These are phyloP conservation scores for Trametes coccinea DNA, from an alignment of 768 basidiomycete species.

Conservation along the genomic window DNA sequence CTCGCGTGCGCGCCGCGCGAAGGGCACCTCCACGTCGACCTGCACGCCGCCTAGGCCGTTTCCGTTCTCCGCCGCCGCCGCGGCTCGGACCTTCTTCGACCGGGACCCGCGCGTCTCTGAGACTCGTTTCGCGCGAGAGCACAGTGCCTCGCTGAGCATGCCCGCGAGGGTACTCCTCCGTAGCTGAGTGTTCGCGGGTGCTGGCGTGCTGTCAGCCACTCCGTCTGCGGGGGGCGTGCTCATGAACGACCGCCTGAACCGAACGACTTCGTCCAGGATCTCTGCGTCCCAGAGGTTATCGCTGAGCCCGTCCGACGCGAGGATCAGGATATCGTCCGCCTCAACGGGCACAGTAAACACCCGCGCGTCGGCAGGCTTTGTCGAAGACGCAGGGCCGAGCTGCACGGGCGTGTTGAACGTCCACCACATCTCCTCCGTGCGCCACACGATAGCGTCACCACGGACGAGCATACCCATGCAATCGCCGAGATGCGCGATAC, in stretches of 20 bases:
- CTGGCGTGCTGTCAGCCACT: neutral
- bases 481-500: constrained; percentile 85
- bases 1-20: constrained; percentile 77
- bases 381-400: constrained; percentile 61
- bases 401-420: constrained; percentile 70
- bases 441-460: constrained; percentile 75
- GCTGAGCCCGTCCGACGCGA: constrained; percentile 78
- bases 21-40: constrained; percentile 65
- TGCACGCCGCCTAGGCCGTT: constrained; percentile 25
- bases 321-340: constrained; percentile 74
- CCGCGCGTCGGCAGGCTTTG: constrained; percentile 67
- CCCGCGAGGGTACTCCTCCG: constrained; percentile 58
- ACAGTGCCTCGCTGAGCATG: constrained; percentile 78
- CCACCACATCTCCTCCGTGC: constrained; percentile 95
- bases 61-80: neutral
- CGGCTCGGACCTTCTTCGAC: neutral
- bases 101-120: constrained; percentile 43
- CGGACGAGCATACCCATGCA: constrained; percentile 88
- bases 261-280: constrained; percentile 75
- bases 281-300: constrained; percentile 92
- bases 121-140: constrained; percentile 72
- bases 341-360: constrained; percentile 68
- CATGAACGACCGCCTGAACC: constrained; percentile 48
- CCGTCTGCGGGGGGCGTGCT: neutral
- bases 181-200: constrained; percentile 33